phyloP scores from a whole-genome alignment of 352 stramenopile species.

The Pythium guiyangense region DNA sequence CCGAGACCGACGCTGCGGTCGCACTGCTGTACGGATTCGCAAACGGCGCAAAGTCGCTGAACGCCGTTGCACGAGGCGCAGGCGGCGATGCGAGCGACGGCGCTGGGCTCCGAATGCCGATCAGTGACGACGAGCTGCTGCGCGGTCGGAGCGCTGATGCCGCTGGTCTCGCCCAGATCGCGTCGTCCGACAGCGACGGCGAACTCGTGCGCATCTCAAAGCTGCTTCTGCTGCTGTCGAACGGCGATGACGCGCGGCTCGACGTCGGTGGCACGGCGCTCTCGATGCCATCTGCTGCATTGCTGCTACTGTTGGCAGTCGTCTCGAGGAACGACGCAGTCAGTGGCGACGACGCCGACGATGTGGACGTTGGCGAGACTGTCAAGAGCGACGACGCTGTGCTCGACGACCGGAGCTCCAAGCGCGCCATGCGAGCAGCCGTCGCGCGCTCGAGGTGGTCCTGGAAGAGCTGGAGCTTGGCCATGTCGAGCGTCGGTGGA shows the following conservation, averaged over 20 bases:
- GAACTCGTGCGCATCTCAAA: constrained; percentile 8
- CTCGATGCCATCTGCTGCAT: not conserved
- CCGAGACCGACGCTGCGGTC: not conserved
- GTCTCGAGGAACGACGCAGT: constrained; percentile 53
- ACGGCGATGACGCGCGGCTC: constrained; percentile 22
- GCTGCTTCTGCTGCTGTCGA: constrained; percentile 6
- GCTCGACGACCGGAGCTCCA: constrained; percentile 63
- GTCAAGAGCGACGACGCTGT: constrained; percentile 45
- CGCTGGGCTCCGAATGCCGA: constrained; percentile 6
- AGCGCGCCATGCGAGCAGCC: not conserved
- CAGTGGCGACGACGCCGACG: constrained; percentile 38
- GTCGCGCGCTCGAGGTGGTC: constrained; percentile 28
- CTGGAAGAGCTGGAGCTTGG: constrained; percentile 64
- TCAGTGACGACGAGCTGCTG: constrained; percentile 40
- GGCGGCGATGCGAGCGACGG: not conserved
- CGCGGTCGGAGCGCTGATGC: constrained; percentile 14
- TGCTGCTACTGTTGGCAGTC: not conserved
- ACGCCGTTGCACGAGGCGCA: not conserved
- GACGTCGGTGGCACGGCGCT: not conserved
- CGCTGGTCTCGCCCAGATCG: constrained; percentile 5
- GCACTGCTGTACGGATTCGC: constrained; percentile 11
- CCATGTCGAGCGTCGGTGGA: constrained; percentile 48
- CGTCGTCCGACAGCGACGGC: not conserved
- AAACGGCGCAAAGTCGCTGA: not conserved
- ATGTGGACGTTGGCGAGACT: constrained; percentile 56